phyloP scores from a whole-genome alignment of 2,329 filamentous ascomycete species.

The Ascochyta pisi region DNA sequence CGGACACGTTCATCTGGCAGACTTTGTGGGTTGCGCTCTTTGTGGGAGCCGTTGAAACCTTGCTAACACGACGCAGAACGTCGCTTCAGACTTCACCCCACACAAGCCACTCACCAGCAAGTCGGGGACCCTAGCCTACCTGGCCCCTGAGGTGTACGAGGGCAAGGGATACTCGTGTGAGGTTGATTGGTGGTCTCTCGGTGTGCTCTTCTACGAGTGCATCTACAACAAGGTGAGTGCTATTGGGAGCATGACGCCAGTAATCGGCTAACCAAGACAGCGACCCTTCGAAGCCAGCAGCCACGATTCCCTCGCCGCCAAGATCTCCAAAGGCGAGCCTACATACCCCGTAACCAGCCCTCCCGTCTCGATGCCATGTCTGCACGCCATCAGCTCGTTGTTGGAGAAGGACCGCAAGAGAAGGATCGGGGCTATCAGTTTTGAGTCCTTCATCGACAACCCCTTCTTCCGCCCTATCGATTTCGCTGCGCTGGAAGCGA shows the following conservation, averaged over 20 bases:
- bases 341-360: slow-evolving; percentile 93
- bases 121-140: slow-evolving; percentile 93
- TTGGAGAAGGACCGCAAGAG: slow-evolving; percentile 80
- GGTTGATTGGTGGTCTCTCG: slow-evolving; percentile 98
- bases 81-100: slow-evolving; percentile 89
- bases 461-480: slow-evolving; percentile 89
- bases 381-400: slow-evolving; percentile 85
- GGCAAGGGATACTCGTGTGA: slow-evolving; percentile 88
- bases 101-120: slow-evolving; percentile 89
- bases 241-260: too few species aligned
- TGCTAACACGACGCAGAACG: slow-evolving; percentile 71
- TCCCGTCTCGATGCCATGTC: slow-evolving; percentile 83
- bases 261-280: slow-evolving; percentile 53
- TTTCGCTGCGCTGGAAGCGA: slow-evolving; percentile 82
- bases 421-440: slow-evolving; percentile 82
- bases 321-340: slow-evolving; percentile 81
- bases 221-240: slow-evolving; percentile 91
- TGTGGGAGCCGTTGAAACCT: too few species aligned
- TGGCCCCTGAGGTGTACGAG: slow-evolving; percentile 93
- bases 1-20: slow-evolving; percentile 89
- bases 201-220: slow-evolving; percentile 98
- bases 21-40: slow-evolving; percentile 74
- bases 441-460: slow-evolving; percentile 84
- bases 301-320: slow-evolving; percentile 78
- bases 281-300: slow-evolving; percentile 91